Conservation (phyloP, 192 early-diverging fungal genomes). For the Coemansia sp. region DNA sequence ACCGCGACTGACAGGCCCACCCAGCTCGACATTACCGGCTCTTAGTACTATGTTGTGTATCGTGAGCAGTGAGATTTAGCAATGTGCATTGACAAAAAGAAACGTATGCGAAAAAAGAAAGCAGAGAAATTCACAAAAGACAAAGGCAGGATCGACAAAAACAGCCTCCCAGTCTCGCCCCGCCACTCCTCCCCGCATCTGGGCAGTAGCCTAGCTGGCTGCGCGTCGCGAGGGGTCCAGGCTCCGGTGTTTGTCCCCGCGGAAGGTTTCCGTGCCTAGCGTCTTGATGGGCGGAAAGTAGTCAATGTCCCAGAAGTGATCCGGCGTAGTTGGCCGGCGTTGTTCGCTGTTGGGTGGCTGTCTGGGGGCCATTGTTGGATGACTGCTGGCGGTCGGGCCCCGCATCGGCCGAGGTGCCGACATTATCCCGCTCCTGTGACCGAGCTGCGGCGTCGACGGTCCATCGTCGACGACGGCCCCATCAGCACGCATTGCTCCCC, state of each 20-base stretch:
- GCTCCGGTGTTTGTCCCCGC: not conserved
- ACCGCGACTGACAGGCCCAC: constrained; percentile 25
- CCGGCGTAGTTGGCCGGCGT: constrained; percentile 33
- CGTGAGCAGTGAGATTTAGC: not conserved
- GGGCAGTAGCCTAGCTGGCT: too few relatives aligned
- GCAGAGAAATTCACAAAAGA: not conserved
- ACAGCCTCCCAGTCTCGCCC: not conserved
- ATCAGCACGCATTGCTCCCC: not conserved
- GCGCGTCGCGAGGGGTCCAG: not conserved
- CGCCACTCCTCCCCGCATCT: too few relatives aligned
- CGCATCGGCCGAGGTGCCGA: constrained; percentile 2
- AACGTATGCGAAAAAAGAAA: constrained; percentile 7
- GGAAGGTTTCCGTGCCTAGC: constrained; percentile 30
- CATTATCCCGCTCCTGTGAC: not conserved
- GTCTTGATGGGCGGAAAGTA: constrained; percentile 46
- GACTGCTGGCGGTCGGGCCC: not conserved
- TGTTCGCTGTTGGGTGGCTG: constrained; percentile 24
- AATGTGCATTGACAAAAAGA: not conserved
- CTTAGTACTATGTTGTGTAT: not conserved
- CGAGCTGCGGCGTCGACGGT: not conserved
- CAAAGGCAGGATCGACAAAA: constrained; percentile 1
- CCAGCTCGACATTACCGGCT: constrained; percentile 44
- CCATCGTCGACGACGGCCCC: not conserved
- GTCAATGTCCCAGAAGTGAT: constrained; percentile 49
- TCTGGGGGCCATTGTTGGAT: not conserved